phyloP scores from a whole-genome alignment of 805 yeast species.

The Lachancea quebecensis region DNA sequence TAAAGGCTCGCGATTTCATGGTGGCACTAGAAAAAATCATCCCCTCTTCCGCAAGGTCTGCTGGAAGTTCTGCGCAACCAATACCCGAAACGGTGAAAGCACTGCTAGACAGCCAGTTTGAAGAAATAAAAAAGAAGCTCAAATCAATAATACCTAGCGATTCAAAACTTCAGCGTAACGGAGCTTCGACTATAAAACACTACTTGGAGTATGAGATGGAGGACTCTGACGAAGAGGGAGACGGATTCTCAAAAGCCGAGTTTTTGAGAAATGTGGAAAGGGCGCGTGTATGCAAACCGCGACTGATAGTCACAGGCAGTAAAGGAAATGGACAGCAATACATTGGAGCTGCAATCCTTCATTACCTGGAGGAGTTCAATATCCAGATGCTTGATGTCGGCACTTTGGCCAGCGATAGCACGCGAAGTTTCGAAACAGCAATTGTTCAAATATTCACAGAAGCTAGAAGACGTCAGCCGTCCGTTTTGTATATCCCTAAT shows the following conservation, averaged over 20 bases:
- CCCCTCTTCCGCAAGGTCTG: constrained; percentile 87
- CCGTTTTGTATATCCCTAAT: constrained; percentile 77
- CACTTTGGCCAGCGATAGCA: constrained; percentile 66
- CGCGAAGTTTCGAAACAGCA: constrained; percentile 75
- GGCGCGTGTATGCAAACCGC: constrained; percentile 74
- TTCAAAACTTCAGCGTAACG: constrained; percentile 11
- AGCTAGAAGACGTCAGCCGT: constrained; percentile 83
- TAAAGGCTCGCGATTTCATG: constrained; percentile 78
- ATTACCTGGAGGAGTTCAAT: constrained; percentile 81
- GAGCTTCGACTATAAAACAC: constrained; percentile 28
- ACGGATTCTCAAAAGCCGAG: constrained; percentile 56
- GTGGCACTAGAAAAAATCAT: constrained; percentile 77
- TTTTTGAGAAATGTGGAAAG: constrained; percentile 42
- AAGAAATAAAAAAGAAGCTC: constrained; percentile 40
- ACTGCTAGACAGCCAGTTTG: constrained; percentile 47
- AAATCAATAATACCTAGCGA: constrained; percentile 55
- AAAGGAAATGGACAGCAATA: constrained; percentile 85
- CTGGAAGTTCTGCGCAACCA: constrained; percentile 67
- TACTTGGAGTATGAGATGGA: constrained; percentile 31
- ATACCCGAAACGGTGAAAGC: constrained; percentile 68
- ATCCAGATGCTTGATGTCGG: constrained; percentile 82
- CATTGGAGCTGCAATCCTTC: constrained; percentile 71
- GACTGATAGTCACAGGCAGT: constrained; percentile 64
- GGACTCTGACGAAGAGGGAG: constrained; percentile 17
- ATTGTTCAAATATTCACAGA: constrained; percentile 80